Percentiles rank a stretch among this genome's conserved stretches.
phyloP scores from a whole-genome alignment of 345 rosid species.

The Eucalyptus melliodora region DNA sequence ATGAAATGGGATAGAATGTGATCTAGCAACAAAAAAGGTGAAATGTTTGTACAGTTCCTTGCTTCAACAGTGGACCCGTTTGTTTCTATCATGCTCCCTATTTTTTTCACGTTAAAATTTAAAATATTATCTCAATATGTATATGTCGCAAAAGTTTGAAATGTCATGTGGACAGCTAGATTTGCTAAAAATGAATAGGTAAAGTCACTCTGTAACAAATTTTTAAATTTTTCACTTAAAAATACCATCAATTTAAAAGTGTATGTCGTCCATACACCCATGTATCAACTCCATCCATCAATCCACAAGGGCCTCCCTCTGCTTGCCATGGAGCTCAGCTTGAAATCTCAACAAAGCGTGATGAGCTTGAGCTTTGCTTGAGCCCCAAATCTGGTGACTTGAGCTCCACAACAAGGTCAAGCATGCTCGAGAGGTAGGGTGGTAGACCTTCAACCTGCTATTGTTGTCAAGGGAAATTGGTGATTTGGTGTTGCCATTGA shows the following conservation, averaged over 20 bases:
- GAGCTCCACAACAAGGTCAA: background rate
- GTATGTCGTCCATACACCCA: background rate
- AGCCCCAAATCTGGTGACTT: background rate
- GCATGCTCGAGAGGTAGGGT: background rate
- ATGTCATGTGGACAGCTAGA: background rate
- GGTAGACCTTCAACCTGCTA: background rate
- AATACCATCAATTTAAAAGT: background rate
- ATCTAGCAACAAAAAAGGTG: background rate
- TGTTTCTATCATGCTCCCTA: background rate
- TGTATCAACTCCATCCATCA: background rate
- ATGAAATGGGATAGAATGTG: background rate
- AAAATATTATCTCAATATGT: background rate
- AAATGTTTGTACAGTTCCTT: background rate
- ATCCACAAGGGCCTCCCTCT: background rate
- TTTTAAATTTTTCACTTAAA: background rate
- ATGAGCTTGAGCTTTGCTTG: background rate
- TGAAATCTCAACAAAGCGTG: background rate
- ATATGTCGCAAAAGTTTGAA: no score
- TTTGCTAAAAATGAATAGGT: background rate
- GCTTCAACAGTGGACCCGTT: rapidly evolving
- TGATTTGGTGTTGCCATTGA: no score
- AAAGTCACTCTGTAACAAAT: background rate
- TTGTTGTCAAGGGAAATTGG: background rate
- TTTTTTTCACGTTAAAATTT: background rate
- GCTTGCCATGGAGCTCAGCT: background rate